Evolutionary conservation across 2,329 filamentous ascomycete species (phyloP).

Genomic region (Seiridium cupressi): DNA sequence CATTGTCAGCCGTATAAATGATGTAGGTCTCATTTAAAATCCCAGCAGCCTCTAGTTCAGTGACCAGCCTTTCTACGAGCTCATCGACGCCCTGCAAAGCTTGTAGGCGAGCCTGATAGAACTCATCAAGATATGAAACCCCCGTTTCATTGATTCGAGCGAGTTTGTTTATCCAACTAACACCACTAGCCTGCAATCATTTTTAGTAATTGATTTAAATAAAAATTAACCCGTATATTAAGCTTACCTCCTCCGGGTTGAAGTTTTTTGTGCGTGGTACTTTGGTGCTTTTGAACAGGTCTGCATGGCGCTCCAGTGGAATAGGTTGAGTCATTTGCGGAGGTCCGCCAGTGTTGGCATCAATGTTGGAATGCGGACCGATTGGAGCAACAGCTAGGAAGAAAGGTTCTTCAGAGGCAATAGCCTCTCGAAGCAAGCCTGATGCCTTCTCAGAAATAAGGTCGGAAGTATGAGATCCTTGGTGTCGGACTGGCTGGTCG

Average conservation of each 20-base stretch:
- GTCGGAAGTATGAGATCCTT: constrained; percentile 54
- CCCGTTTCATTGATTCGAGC: constrained; percentile 27
- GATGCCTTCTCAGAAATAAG: constrained; percentile 50
- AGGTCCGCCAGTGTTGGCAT: background rate
- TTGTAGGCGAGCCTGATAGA: constrained; percentile 39
- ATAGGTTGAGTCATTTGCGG: constrained; percentile 49
- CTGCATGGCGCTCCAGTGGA: constrained; percentile 55
- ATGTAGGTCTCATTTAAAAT: constrained; percentile 39
- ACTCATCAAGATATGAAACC: constrained; percentile 34
- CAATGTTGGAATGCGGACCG: constrained; percentile 52
- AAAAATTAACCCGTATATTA: too few species aligned
- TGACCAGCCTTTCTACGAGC: constrained; percentile 37
- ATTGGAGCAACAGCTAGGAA: constrained; percentile 60
- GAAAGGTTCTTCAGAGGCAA: constrained; percentile 44
- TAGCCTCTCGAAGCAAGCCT: constrained; percentile 40
- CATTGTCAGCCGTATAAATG: constrained; percentile 46
- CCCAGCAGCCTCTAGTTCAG: constrained; percentile 26
- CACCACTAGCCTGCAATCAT: constrained; percentile 30
- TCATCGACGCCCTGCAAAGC: constrained; percentile 45
- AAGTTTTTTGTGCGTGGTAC: constrained; percentile 66
- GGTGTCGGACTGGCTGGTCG: constrained; percentile 51
- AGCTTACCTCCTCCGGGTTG: constrained; percentile 50
- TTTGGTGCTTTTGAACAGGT: constrained; percentile 56
- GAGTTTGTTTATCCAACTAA: constrained; percentile 41
- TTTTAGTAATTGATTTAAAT: too few species aligned